phyloP scores from a whole-genome alignment of 768 basidiomycete genomes.

The Dentipellis sp. region DNA sequence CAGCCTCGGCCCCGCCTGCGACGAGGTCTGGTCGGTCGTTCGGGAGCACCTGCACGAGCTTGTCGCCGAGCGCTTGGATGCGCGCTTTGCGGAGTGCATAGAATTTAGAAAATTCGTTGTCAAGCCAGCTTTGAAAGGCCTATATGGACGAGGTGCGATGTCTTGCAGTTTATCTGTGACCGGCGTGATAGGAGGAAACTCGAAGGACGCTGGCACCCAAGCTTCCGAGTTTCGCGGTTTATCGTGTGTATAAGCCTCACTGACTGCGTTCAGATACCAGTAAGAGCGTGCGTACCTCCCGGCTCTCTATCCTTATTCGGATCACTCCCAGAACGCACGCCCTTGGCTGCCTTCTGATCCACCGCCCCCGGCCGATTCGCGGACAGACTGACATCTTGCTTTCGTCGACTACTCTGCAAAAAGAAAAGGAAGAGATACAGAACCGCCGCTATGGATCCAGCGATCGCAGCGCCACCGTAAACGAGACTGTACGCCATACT shows the following conservation, averaged over 20 bases:
- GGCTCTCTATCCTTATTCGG: background rate
- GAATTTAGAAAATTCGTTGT: conserved; percentile 44
- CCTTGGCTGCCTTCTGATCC: too few relatives aligned
- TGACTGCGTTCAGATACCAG: background rate
- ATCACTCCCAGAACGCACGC: background rate
- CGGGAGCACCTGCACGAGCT: conserved; percentile 53
- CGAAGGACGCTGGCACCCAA: conserved; percentile 43
- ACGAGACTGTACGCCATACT: too few relatives aligned
- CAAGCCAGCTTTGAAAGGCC: conserved; percentile 61
- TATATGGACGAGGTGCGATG: conserved; percentile 50
- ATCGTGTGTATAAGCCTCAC: background rate
- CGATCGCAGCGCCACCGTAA: too few relatives aligned
- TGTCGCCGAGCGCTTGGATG: conserved; percentile 32
- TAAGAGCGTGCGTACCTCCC: background rate
- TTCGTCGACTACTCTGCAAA: too few relatives aligned
- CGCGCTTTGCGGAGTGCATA: conserved; percentile 49
- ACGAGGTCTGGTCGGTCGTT: conserved; percentile 29
- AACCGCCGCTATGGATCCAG: too few relatives aligned
- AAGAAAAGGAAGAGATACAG: too few relatives aligned
- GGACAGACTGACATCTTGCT: too few relatives aligned
- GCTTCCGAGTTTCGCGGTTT: conserved; percentile 29
- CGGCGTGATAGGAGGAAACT: conserved; percentile 41
- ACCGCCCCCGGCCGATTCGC: too few relatives aligned
- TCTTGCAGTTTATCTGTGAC: conserved; percentile 30
- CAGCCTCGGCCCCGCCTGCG: conserved; percentile 35